phyloP scores from a whole-genome alignment of 176 grass and related monocot species.

The Musa acuminata region DNA sequence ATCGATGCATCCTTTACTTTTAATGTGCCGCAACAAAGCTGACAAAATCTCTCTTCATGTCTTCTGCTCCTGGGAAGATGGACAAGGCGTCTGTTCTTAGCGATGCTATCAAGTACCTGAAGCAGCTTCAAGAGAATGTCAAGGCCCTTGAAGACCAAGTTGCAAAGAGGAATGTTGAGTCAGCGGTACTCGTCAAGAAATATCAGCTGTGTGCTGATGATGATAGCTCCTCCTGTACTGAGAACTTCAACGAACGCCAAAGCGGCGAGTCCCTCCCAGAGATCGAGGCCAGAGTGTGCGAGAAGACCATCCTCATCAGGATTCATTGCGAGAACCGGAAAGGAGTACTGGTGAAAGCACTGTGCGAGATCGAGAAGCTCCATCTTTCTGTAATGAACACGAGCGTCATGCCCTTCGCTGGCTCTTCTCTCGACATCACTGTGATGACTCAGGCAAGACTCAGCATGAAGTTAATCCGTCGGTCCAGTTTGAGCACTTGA shows the following conservation, averaged over 20 bases:
- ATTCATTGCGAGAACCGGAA: constrained; percentile 88
- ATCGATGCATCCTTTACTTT: no score
- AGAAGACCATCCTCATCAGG: constrained; percentile 62
- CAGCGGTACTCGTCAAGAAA: constrained; percentile 75
- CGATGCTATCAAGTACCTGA: constrained; percentile 94
- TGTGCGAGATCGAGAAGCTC: constrained; percentile 51
- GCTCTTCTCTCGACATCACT: constrained; percentile 73
- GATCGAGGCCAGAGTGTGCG: constrained; percentile 73
- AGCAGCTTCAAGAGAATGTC: constrained; percentile 77
- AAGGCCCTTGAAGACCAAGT: constrained; percentile 49
- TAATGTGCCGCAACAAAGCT: neutral
- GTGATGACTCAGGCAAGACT: constrained; percentile 56
- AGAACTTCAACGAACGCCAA: constrained; percentile 33
- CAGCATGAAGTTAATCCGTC: neutral
- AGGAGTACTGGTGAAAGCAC: constrained; percentile 50
- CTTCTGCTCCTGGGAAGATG: constrained; percentile 34
- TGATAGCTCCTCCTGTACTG: constrained; percentile 48
- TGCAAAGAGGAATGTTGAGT: constrained; percentile 54
- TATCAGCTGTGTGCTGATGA: constrained; percentile 49
- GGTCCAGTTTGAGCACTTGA: neutral
- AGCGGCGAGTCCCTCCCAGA: constrained; percentile 39
- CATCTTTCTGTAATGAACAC: constrained; percentile 74
- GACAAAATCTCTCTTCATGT: neutral
- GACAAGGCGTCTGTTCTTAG: constrained; percentile 94
- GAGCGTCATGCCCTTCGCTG: constrained; percentile 76